Conservation (phyloP, 768 basidiomycete species). For the Termitomyces sp. region DNA sequence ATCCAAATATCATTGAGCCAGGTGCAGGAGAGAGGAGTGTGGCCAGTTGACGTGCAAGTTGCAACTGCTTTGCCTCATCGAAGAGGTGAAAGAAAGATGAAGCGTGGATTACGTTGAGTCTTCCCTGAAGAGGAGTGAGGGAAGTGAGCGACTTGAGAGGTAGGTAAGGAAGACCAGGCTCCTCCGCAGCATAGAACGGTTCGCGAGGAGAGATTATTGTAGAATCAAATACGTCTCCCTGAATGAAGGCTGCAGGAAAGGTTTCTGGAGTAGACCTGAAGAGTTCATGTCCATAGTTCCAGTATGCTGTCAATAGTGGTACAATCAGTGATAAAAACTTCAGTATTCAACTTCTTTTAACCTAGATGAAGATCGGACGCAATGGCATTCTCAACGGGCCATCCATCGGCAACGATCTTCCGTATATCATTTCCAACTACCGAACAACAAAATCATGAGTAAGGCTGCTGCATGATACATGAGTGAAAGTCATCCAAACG, state of each 20-base stretch:
- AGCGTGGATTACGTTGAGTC: constrained; percentile 41
- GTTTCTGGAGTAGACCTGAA: constrained; percentile 46
- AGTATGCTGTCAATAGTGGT: constrained; percentile 39
- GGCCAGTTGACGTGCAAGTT: constrained; percentile 35
- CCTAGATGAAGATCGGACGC: constrained; percentile 19
- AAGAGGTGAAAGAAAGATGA: constrained; percentile 52
- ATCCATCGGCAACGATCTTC: constrained; percentile 19
- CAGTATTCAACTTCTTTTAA: constrained; percentile 20
- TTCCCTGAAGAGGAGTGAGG: constrained; percentile 31
- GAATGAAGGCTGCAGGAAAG: constrained; percentile 50
- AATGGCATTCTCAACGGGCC: constrained; percentile 16
- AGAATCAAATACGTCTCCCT: constrained; percentile 49
- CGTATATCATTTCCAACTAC: constrained; percentile 20
- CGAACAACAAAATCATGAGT: neutral
- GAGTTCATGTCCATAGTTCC: constrained; percentile 57
- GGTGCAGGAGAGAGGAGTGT: constrained; percentile 32
- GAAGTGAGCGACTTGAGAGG: constrained; percentile 15
- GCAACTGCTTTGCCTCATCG: constrained; percentile 27
- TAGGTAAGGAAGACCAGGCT: constrained; percentile 12
- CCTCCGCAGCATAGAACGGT: constrained; percentile 12
- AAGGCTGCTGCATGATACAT: neutral
- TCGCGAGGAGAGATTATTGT: constrained; percentile 29
- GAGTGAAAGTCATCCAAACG: neutral
- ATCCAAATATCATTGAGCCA: constrained; percentile 43
- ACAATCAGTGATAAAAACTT: constrained; percentile 22